phyloP scores from a whole-genome alignment of 2,329 filamentous ascomycete species.

The Aspergillus melleus region DNA sequence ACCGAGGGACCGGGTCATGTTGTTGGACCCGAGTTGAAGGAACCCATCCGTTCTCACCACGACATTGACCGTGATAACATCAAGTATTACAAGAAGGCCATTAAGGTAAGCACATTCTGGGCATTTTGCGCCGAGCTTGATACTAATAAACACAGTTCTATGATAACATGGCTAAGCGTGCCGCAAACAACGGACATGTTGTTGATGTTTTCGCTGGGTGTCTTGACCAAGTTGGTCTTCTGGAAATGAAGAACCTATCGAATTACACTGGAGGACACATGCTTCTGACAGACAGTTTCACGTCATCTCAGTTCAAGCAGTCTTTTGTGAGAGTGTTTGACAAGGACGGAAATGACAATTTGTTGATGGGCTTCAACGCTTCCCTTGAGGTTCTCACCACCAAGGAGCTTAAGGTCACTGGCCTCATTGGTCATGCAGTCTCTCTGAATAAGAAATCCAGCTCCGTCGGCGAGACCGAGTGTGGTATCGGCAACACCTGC shows the following conservation, averaged over 20 bases:
- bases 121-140: not conserved
- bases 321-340: constrained; percentile 97
- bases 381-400: constrained; percentile 94
- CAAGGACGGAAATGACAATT: constrained; percentile 90
- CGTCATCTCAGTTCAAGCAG: constrained; percentile 98
- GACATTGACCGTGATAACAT: constrained; percentile 98
- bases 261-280: constrained; percentile 98
- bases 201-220: constrained; percentile 98
- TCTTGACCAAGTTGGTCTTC: constrained; percentile 90
- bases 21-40: constrained; percentile 89
- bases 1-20: constrained; percentile 97
- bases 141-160: constrained; percentile 69
- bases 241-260: constrained; percentile 97
- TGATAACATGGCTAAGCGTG: constrained; percentile 87
- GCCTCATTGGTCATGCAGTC: constrained; percentile 92
- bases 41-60: constrained; percentile 96
- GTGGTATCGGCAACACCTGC: constrained; percentile 96
- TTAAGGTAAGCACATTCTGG: constrained; percentile 66
- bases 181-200: constrained; percentile 93
- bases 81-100: constrained; percentile 98
- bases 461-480: constrained; percentile 96
- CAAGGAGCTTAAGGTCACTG: constrained; percentile 97
- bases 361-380: constrained; percentile 97
- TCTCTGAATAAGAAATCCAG: constrained; percentile 98
- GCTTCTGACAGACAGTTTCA: constrained; percentile 97